These are phyloP conservation scores for Clarkia xantiana DNA, from an alignment of 345 rosid genomes.

Conservation along the genomic window DNA sequence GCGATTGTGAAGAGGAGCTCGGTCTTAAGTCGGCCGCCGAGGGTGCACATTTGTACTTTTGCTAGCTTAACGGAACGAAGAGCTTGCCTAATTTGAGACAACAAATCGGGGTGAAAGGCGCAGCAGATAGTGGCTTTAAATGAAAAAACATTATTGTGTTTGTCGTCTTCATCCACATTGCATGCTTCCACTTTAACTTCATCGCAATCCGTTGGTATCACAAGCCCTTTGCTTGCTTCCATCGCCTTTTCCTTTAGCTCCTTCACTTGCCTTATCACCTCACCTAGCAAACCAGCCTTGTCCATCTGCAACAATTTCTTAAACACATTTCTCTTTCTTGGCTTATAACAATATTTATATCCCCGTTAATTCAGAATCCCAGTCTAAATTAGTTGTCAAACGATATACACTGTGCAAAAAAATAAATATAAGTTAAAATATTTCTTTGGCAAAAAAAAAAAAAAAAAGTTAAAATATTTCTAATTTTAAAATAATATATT, in stretches of 20 bases:
- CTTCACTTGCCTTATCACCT: slow-evolving; percentile 40
- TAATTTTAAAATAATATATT: no score
- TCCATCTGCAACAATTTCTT: slow-evolving; percentile 62
- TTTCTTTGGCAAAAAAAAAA: no score
- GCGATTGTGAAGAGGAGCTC: slow-evolving; percentile 25
- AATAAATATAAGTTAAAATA: no score
- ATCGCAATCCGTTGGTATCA: slow-evolving; percentile 44
- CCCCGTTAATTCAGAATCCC: no score
- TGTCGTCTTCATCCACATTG: not conserved
- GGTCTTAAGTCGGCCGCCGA: slow-evolving; percentile 34
- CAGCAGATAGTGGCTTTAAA: slow-evolving; percentile 42
- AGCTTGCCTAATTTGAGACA: slow-evolving; percentile 33
- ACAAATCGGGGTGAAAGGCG: slow-evolving; percentile 29
- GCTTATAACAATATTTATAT: no score
- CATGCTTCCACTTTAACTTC: slow-evolving; percentile 34
- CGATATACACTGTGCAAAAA: no score
- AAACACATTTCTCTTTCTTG: no score
- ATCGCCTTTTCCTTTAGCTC: slow-evolving; percentile 32
- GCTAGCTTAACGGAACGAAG: slow-evolving; percentile 30
- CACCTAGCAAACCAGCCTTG: slow-evolving; percentile 62
- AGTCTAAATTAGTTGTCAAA: no score
- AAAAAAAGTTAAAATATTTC: no score
- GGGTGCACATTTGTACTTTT: slow-evolving; percentile 38
- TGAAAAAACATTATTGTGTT: slow-evolving; percentile 8
- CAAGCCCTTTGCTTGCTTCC: slow-evolving; percentile 31